These are phyloP conservation scores for Septoria petroselini DNA, from an alignment of 2,329 filamentous ascomycete genomes.

Conservation along the genomic window DNA sequence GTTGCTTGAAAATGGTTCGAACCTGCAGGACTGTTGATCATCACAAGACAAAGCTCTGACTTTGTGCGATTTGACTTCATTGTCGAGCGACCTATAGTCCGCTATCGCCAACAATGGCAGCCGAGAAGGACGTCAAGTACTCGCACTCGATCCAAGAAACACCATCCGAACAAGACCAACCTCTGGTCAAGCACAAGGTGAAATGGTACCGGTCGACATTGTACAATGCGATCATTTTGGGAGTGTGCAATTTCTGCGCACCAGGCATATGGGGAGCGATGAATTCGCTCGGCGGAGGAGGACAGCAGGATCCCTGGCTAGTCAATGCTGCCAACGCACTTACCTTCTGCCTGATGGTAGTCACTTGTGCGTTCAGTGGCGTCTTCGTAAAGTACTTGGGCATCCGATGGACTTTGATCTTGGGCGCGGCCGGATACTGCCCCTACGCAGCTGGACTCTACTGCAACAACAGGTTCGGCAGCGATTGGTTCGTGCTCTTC, in stretches of 20 bases:
- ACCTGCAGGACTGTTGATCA: too few relatives aligned
- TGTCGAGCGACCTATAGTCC: neutral
- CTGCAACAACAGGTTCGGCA: constrained; percentile 67
- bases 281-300: constrained; percentile 70
- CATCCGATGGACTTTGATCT: constrained; percentile 67
- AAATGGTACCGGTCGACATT: constrained; percentile 65
- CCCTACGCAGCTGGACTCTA: constrained; percentile 70
- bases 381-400: constrained; percentile 64
- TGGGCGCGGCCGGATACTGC: constrained; percentile 69
- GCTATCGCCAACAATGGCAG: constrained; percentile 11
- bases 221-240: constrained; percentile 69
- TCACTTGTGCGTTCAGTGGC: constrained; percentile 65
- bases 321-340: constrained; percentile 69
- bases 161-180: constrained; percentile 8
- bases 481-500: constrained; percentile 65
- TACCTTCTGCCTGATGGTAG: constrained; percentile 69
- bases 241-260: constrained; percentile 66
- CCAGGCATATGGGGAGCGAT: constrained; percentile 64
- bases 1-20: neutral
- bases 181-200: constrained; percentile 18
- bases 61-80: neutral
- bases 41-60: neutral
- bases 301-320: constrained; percentile 61
- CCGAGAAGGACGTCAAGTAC: constrained; percentile 15
- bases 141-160: constrained; percentile 16